Base-by-base conservation (phyloP, 306 rosid species). In the Vigna radiata region DNA sequence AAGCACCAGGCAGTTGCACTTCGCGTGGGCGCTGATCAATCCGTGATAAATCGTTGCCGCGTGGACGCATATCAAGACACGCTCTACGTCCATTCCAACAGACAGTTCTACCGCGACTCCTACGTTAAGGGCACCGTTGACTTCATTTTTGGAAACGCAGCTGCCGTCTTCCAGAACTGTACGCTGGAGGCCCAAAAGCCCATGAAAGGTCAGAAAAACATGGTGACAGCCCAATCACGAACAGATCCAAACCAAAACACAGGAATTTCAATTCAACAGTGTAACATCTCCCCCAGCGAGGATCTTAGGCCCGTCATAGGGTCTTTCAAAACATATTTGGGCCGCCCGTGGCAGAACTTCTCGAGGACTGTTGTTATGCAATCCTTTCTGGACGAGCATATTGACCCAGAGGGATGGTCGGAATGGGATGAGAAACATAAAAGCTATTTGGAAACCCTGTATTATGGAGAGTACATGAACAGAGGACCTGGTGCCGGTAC, bases 1-100 rank as follows among this genome's bases (percentile, higher is more conserved):
- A 90, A 92, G 86, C 89, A 92, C 74, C 96, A 90, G 36, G 93
- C 92, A 0, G 91, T 92, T 59, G 97, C 96, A 0, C 92, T 92
- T 2, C 91, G 93, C 0, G 90, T 90, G 0, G 87, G 97, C 0
- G 89, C 90, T 0, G 94, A 92, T 21, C 81, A 36, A 33, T 86
- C 94, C 0, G 90, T 92, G 16, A 90, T 90, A 55, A 92, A 92
- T 68, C 86, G 93, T 4, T 92, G 97, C 17, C 73, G 83, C 2
- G 80, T 92, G 1, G 90, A 89, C 2, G 97, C 92, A 0, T 89
- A 53, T 52, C 96, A 90, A 77, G 94, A 92, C 89, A 92, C 92
- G 18, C 97, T 90, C 8, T 92, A 92, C 19, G 3, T 91, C 5
- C 96, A 92, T 73, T 33, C 88, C 36, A 86, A 86, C 74, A 43